These are phyloP conservation scores for Ganoderma resinaceum DNA, from an alignment of 1,284 basidiomycete genomes.

Conservation along the genomic window DNA sequence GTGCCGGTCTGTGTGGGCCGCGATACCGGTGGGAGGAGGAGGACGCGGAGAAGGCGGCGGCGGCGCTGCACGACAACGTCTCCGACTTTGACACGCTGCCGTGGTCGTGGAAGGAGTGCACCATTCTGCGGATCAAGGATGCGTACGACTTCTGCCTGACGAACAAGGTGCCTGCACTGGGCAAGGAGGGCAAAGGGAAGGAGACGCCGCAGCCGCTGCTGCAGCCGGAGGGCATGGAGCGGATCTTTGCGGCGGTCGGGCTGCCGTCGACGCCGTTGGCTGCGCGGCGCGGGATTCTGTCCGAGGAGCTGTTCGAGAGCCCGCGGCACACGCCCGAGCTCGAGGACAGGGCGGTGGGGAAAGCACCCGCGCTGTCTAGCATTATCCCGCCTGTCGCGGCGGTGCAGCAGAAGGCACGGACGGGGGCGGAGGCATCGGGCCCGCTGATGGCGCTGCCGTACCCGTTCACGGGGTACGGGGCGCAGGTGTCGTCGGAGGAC, in stretches of 20 bases:
- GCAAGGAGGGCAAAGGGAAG: conserved; percentile 46
- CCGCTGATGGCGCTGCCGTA: conserved; percentile 55
- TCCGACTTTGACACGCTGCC: conserved; percentile 60
- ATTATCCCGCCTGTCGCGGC: conserved; percentile 45
- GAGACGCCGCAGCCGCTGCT: conserved; percentile 27
- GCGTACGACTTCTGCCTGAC: conserved; percentile 83
- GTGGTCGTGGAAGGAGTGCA: conserved; percentile 81
- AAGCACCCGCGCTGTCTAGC: conserved; percentile 45
- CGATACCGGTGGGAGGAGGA: conserved; percentile 84
- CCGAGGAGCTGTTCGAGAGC: conserved; percentile 66
- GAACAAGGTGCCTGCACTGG: conserved; percentile 45
- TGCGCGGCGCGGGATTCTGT: conserved; percentile 61
- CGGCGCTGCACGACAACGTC: conserved; percentile 52
- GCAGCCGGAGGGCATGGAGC: conserved; percentile 65
- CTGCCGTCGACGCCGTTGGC: conserved; percentile 57
- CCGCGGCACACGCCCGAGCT: conserved; percentile 42
- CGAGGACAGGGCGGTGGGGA: conserved; percentile 31
- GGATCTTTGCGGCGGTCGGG: conserved; percentile 75
- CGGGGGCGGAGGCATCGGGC: conserved; percentile 34
- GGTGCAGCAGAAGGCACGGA: conserved; percentile 36
- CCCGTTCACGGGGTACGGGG: conserved; percentile 64
- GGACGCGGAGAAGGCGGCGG: conserved; percentile 63
- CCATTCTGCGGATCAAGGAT: conserved; percentile 74
- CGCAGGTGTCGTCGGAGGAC: conserved; percentile 62
- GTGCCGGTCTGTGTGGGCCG: conserved; percentile 82